Conservation (phyloP, 2,329 filamentous ascomycete genomes). For the Neoscytalidium dimidiatum region DNA sequence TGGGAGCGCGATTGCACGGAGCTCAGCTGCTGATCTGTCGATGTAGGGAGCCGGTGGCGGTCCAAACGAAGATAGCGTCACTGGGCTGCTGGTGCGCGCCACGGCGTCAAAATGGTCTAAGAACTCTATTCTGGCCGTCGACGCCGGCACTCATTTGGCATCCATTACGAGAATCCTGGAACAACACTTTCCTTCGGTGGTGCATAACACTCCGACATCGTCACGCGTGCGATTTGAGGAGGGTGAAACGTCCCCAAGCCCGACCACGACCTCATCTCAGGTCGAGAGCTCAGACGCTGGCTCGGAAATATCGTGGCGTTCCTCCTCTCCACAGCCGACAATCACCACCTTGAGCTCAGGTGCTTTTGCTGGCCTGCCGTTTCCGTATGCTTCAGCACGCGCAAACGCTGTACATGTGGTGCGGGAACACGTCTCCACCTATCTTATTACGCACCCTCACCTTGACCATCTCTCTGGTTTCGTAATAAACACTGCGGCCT, state of each 20-base stretch:
- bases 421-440: constrained; percentile 77
- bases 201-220: constrained; percentile 20
- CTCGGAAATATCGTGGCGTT: constrained; percentile 14
- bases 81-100: constrained; percentile 85
- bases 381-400: constrained; percentile 66
- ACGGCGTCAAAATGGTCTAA: constrained; percentile 75
- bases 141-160: constrained; percentile 86
- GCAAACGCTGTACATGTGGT: constrained; percentile 84
- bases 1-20: neutral
- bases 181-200: constrained; percentile 49
- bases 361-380: constrained; percentile 76
- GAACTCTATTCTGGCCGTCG: constrained; percentile 85
- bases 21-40: constrained; percentile 15
- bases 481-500: constrained; percentile 87
- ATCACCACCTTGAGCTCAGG: constrained; percentile 63
- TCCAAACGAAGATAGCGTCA: constrained; percentile 85
- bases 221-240: constrained; percentile 12
- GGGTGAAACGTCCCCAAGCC: constrained; percentile 11
- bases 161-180: constrained; percentile 81
- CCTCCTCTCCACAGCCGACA: constrained; percentile 32
- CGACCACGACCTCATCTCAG: constrained; percentile 12
- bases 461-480: constrained; percentile 91
- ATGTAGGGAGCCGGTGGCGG: constrained; percentile 83
- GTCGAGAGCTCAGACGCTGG: constrained; percentile 5
- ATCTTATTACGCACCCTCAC: constrained; percentile 95